Evolutionary conservation across 2,329 filamentous ascomycete genomes (phyloP).

Genomic region (Orbilia quercus): DNA sequence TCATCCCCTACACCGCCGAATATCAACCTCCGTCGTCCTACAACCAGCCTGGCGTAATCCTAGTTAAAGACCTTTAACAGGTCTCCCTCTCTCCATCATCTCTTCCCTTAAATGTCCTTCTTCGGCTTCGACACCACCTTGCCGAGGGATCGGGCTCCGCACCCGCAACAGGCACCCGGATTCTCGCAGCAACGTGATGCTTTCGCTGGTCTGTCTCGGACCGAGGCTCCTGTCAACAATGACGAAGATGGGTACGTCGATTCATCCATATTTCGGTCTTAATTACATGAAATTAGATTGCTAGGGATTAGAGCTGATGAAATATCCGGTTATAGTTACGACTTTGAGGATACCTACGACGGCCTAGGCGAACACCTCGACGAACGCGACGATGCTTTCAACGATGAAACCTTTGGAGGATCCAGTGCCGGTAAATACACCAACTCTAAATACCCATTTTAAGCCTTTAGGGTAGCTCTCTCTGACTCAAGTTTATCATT

Average conservation of each 20-base stretch:
- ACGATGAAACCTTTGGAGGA: constrained; percentile 90
- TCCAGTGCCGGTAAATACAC: constrained; percentile 65
- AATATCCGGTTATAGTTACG: constrained; percentile 69
- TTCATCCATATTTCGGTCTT: neutral
- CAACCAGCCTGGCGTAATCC: constrained; percentile 10
- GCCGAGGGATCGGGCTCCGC: constrained; percentile 68
- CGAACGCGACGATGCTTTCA: constrained; percentile 92
- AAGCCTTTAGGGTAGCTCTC: neutral
- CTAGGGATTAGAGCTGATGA: constrained; percentile 58
- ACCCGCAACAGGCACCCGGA: constrained; percentile 72
- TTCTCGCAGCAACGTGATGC: constrained; percentile 87
- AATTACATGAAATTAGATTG: neutral
- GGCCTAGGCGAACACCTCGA: constrained; percentile 90
- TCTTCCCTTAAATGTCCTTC: constrained; percentile 77
- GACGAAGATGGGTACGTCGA: constrained; percentile 64
- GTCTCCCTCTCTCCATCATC: constrained; percentile 3
- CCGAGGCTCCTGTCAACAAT: constrained; percentile 66
- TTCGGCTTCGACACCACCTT: constrained; percentile 80
- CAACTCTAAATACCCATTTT: neutral
- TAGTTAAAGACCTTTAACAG: constrained; percentile 16
- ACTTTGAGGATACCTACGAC: constrained; percentile 98
- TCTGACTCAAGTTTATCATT: constrained; percentile 10
- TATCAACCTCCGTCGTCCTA: neutral
- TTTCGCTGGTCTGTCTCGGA: constrained; percentile 81
- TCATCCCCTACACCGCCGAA: constrained; percentile 2